Percentiles rank a stretch among this genome's conserved stretches.
Conservation (phyloP, 495 filamentous ascomycete genomes). For the Aspergillus campestris region DNA sequence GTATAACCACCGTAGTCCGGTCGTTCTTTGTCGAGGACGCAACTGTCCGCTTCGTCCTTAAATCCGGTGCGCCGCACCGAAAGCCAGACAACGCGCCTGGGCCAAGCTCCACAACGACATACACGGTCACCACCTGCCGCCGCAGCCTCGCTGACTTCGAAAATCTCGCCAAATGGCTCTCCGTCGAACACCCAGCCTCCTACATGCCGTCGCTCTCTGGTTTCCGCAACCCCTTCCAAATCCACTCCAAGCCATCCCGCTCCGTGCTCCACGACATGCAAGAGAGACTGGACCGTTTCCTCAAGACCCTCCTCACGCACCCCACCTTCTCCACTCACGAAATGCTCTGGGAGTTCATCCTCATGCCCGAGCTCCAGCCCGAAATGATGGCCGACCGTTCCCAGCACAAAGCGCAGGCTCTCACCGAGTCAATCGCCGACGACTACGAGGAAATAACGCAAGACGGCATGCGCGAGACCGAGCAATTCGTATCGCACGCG, state of each 20-base stretch:
- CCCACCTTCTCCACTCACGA: slow-evolving; percentile 95
- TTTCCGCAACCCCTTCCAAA: slow-evolving; percentile 80
- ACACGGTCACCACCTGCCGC: slow-evolving; percentile 88
- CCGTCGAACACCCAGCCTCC: slow-evolving; percentile 87
- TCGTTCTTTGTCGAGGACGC: slow-evolving; percentile 98
- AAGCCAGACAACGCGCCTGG: slow-evolving; percentile 25
- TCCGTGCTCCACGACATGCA: slow-evolving; percentile 83
- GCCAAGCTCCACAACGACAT: slow-evolving; percentile 50
- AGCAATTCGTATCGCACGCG: slow-evolving; percentile 83
- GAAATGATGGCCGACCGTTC: slow-evolving; percentile 86
- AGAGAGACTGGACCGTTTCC: slow-evolving; percentile 73
- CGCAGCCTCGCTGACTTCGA: slow-evolving; percentile 89
- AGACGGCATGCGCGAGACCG: slow-evolving; percentile 82
- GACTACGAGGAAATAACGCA: slow-evolving; percentile 65
- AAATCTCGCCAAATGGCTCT: slow-evolving; percentile 77
- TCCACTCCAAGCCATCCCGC: slow-evolving; percentile 83
- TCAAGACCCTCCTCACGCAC: slow-evolving; percentile 77
- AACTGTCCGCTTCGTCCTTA: slow-evolving; percentile 84
- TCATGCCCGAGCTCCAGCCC: slow-evolving; percentile 88
- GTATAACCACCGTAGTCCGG: slow-evolving; percentile 89
- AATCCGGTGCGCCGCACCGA: slow-evolving; percentile 62
- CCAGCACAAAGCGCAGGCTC: slow-evolving; percentile 71
- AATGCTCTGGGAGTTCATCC: slow-evolving; percentile 98
- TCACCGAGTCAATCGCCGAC: slow-evolving; percentile 75
- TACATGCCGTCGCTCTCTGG: slow-evolving; percentile 80